Percentiles rank a stretch among this genome's conserved stretches.
These are phyloP conservation scores for Kappamyces sp. DNA, from an alignment of 192 early-diverging fungal genomes.

Conservation along the genomic window DNA sequence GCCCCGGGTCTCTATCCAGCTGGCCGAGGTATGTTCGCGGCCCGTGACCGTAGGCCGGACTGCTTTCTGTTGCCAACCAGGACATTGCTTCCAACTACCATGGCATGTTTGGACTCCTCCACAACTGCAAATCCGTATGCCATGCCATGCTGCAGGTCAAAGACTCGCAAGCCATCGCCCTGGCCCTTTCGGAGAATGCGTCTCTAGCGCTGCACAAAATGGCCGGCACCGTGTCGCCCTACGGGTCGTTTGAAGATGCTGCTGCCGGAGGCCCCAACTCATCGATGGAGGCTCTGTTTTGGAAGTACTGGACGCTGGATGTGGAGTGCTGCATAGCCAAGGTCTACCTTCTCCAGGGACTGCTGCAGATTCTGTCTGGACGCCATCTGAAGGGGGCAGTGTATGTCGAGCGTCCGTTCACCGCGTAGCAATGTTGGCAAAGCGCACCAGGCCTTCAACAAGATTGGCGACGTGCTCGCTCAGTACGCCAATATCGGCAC, in stretches of 20 bases:
- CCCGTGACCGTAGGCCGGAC: neutral
- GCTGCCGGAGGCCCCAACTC: neutral
- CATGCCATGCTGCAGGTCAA: neutral
- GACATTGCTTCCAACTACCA: neutral
- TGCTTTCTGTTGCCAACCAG: neutral
- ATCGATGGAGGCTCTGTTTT: conserved; percentile 8
- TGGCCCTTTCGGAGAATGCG: conserved; percentile 1
- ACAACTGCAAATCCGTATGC: conserved; percentile 5
- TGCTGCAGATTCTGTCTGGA: neutral
- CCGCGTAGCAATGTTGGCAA: conserved; percentile 4
- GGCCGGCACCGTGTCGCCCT: neutral
- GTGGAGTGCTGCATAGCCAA: conserved; percentile 11
- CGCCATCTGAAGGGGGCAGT: conserved; percentile 2
- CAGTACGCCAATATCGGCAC: neutral
- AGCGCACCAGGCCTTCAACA: conserved; percentile 6
- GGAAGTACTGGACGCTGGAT: conserved; percentile 12
- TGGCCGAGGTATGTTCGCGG: conserved; percentile 1
- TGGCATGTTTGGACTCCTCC: neutral
- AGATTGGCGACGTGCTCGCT: neutral
- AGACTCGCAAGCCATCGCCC: conserved; percentile 9
- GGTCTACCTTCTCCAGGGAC: conserved; percentile 10
- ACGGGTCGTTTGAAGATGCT: neutral
- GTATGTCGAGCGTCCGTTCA: neutral
- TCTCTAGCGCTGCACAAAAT: conserved; percentile 5
- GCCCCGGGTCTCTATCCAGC: conserved; percentile 1